phyloP scores from a whole-genome alignment of 1,284 basidiomycete species.

The Sphagnurus paluster region DNA sequence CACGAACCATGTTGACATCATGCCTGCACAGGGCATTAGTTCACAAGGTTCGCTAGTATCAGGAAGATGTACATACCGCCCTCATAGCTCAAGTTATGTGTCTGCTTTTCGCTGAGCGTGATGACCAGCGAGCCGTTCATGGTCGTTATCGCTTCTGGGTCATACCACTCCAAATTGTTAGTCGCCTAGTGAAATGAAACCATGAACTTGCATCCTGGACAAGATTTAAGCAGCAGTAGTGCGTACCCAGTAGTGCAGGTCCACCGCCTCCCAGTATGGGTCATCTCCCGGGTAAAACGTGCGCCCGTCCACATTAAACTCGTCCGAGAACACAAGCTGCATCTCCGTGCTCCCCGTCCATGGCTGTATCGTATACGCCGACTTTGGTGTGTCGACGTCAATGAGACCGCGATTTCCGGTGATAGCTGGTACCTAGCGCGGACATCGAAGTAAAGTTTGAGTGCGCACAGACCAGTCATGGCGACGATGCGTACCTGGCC shows the following conservation, averaged over 20 bases:
- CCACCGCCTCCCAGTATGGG: slow-evolving; percentile 77
- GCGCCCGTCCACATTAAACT: slow-evolving; percentile 82
- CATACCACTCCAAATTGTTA: slow-evolving; percentile 61
- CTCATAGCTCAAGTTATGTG: slow-evolving; percentile 75
- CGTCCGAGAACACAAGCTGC: slow-evolving; percentile 85
- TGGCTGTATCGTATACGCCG: slow-evolving; percentile 59
- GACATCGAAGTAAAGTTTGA: too few species aligned
- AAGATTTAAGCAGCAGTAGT: background rate
- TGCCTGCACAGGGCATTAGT: slow-evolving; percentile 36
- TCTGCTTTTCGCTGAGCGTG: slow-evolving; percentile 63
- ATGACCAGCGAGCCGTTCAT: slow-evolving; percentile 78
- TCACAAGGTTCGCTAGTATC: background rate
- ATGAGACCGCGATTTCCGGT: slow-evolving; percentile 69
- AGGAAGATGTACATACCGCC: slow-evolving; percentile 49
- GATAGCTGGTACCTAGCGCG: slow-evolving; percentile 68
- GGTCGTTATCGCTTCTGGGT: slow-evolving; percentile 83
- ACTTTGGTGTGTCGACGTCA: slow-evolving; percentile 72
- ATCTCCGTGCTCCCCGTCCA: slow-evolving; percentile 50
- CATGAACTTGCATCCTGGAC: too few species aligned
- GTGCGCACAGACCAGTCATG: too few species aligned
- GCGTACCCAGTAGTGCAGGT: slow-evolving; percentile 55
- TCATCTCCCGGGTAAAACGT: slow-evolving; percentile 78
- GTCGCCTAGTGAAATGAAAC: slow-evolving; percentile 33
- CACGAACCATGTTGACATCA: slow-evolving; percentile 41
- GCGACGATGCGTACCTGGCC: slow-evolving; percentile 77